Conservation (phyloP, 2,329 filamentous ascomycete species). For the Pestalotiopsis sp. region DNA sequence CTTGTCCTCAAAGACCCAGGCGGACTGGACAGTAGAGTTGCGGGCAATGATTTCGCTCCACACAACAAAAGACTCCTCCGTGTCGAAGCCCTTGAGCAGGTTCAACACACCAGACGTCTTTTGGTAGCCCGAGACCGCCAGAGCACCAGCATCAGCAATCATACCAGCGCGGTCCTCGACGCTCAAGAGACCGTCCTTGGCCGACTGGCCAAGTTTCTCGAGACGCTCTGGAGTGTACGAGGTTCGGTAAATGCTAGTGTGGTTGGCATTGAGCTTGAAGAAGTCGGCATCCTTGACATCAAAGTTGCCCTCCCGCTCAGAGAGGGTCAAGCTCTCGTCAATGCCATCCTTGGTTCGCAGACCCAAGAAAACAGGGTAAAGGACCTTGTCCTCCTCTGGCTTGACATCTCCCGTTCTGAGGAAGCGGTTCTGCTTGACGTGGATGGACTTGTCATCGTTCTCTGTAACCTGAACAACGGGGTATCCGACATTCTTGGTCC, state of each 20-base stretch:
- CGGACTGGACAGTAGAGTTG: conserved; percentile 74
- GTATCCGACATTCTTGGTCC: conserved; percentile 96
- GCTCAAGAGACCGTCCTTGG: conserved; percentile 75
- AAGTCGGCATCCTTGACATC: conserved; percentile 81
- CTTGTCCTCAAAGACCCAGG: conserved; percentile 87
- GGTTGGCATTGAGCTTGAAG: conserved; percentile 95
- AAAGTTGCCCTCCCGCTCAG: conserved; percentile 73
- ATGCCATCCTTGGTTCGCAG: conserved; percentile 83
- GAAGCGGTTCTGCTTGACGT: conserved; percentile 93
- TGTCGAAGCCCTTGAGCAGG: conserved; percentile 81
- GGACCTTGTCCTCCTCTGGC: conserved; percentile 84
- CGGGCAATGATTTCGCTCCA: conserved; percentile 90
- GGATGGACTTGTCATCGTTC: conserved; percentile 71
- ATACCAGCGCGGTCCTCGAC: conserved; percentile 94
- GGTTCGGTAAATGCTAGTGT: conserved; percentile 89
- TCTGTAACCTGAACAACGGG: conserved; percentile 88
- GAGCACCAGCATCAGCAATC: conserved; percentile 88
- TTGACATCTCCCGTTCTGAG: conserved; percentile 89
- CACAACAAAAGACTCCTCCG: conserved; percentile 86
- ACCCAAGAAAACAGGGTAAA: conserved; percentile 89
- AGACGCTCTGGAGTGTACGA: conserved; percentile 83
- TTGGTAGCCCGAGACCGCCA: conserved; percentile 88
- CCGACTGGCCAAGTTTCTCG: conserved; percentile 83
- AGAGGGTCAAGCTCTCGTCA: conserved; percentile 73
- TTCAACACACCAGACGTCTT: conserved; percentile 89